Evolutionary conservation across 2,329 filamentous ascomycete genomes (phyloP), one percentile per base, ranked within the genome.

Genomic region (Ophiostoma quercus): DNA sequence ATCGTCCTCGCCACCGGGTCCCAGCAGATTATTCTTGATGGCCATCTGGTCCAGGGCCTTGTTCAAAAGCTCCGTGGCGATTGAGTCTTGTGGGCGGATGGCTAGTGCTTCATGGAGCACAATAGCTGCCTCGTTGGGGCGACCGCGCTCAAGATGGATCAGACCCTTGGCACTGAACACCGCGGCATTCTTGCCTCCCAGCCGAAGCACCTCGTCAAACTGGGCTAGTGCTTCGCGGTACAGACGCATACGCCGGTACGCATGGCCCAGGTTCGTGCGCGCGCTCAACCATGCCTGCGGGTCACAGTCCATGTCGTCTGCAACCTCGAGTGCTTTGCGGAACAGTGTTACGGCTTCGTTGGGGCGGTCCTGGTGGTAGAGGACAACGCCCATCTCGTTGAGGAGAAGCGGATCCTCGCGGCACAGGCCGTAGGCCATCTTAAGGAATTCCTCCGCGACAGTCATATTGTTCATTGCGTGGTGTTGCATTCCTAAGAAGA

Each of bases 401-500:
- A 99, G 84, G 3, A 99, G 87, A 6, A 98, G 81, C 0, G 95
- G 95, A 75, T 99, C 95, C 0, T 88, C 90, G 75, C 89, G 87
- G 81, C 92, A 96, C 14, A 96, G 84, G 0, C 87, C 84, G 78
- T 95, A 96, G 0, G 95, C 94, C 2, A 92, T 93, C 75, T 92
- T 93, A 63, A 98, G 86, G 78, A 98, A 99, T 78, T 99, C 95
- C 73, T 96, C 91, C 0, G 96, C 95, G 19, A 98, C 85, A 0
- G 89, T 89, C 87, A 98, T 92, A 76, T 99, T 98, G 79, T 96
- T 96, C 71, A 99, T 85, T 22, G 94, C 92, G 66, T 98, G 89
- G 79, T 99, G 96, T 78, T 99, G 96, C 95, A 99, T 99, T 7
- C 96, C 95, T 34, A 99, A 82, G 78, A 98, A 99, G 2, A 99